Evolutionary conservation across 371 early-diverging fungal genomes (phyloP).

Genomic region (Syncephalastrum sp.): DNA sequence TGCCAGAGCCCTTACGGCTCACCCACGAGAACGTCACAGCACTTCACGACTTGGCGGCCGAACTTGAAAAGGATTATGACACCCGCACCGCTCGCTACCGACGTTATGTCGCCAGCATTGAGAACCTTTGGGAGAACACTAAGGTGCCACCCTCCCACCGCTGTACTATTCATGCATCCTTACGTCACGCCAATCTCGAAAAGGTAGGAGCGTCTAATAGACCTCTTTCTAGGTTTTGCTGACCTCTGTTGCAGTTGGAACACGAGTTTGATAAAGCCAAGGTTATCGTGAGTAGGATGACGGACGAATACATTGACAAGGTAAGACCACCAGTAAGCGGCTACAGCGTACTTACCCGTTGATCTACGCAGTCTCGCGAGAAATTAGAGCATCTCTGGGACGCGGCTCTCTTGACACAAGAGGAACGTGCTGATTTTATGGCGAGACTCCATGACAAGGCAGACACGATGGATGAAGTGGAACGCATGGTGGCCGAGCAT

Average conservation of each 20-base stretch:
- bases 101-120: constrained; percentile 18
- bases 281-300: constrained; percentile 27
- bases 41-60: constrained; percentile 5
- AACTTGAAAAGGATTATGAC: constrained; percentile 8
- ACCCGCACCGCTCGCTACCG: constrained; percentile 14
- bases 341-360: background rate
- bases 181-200: constrained; percentile 11
- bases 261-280: constrained; percentile 24
- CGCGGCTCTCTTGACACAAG: constrained; percentile 44
- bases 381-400: constrained; percentile 40
- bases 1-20: constrained; percentile 7
- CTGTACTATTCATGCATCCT: constrained; percentile 11
- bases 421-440: constrained; percentile 46
- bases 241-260: constrained; percentile 11
- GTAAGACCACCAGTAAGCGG: constrained; percentile 10
- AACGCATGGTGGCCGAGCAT: constrained; percentile 33
- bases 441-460: constrained; percentile 35
- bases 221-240: background rate
- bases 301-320: constrained; percentile 40
- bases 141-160: constrained; percentile 12
- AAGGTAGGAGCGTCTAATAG: constrained; percentile 13
- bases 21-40: background rate
- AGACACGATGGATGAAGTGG: constrained; percentile 34
- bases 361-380: constrained; percentile 25
- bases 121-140: constrained; percentile 20